Percentiles rank a stretch among this genome's conserved stretches.
These are phyloP conservation scores for Pleoardoris graminearum DNA, from an alignment of 2,329 filamentous ascomycete species.

Conservation along the genomic window DNA sequence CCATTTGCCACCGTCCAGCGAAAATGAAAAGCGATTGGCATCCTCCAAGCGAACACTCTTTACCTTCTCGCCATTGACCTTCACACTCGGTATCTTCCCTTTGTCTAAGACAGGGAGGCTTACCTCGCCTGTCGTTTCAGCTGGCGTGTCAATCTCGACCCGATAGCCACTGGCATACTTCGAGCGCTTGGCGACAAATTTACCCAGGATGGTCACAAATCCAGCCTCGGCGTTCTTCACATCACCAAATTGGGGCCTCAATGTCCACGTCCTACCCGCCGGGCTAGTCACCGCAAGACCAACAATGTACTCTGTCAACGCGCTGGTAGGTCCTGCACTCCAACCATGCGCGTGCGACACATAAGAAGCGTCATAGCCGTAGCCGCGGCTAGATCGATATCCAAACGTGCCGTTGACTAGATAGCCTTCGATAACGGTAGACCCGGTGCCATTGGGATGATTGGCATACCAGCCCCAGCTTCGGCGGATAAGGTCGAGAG, in stretches of 20 bases:
- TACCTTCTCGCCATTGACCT: slow-evolving; percentile 11
- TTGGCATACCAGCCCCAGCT: slow-evolving; percentile 65
- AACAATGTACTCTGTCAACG: slow-evolving; percentile 48
- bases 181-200: slow-evolving; percentile 45
- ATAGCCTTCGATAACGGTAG: slow-evolving; percentile 64
- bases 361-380: slow-evolving; percentile 53
- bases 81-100: slow-evolving; percentile 12
- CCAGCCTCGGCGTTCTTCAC: slow-evolving; percentile 50
- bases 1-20: slow-evolving; percentile 4
- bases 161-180: slow-evolving; percentile 17
- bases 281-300: slow-evolving; percentile 49
- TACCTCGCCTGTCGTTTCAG: slow-evolving; percentile 36
- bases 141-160: slow-evolving; percentile 31
- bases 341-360: slow-evolving; percentile 51
- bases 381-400: slow-evolving; percentile 59
- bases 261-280: slow-evolving; percentile 48
- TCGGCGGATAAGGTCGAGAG: slow-evolving; percentile 59
- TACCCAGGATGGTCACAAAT: slow-evolving; percentile 52
- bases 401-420: slow-evolving; percentile 60
- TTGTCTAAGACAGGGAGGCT: slow-evolving; percentile 25
- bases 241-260: slow-evolving; percentile 52
- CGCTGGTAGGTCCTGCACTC: slow-evolving; percentile 41
- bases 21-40: not conserved
- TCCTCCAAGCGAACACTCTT: not conserved
- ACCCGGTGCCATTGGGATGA: slow-evolving; percentile 61